Evolutionary conservation across 2,329 filamentous ascomycete species (phyloP), one percentile per base, ranked within the genome.

Genomic region (Phialophora tarda): DNA sequence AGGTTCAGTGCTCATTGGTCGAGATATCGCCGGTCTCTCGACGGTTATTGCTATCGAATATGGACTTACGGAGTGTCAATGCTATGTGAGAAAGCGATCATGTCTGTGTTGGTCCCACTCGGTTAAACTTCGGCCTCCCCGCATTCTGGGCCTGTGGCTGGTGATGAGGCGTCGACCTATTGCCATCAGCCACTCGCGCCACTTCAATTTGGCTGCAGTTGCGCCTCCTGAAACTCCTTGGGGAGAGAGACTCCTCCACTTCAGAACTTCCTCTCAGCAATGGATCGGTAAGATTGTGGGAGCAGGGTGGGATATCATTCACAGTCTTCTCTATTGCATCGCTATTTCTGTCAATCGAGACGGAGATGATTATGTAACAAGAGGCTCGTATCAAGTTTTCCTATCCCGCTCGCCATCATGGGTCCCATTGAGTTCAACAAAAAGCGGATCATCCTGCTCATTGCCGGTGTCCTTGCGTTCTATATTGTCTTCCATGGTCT

Each of bases 341-440:
- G 53, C 28, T 32, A 28, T 4, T 21, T 7, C 28, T 28, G 24
- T 28, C 23, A 38, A 3, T 38, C 47, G 51, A 28, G 23, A 32
- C 21, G 38, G 47, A 6, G 17, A 61, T 61, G 28, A 38, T 10
- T 41, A 32, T 32, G 30, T 61, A 61, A 51, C 10, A 21, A 23
- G 10, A 53, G 12, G 12, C 21, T n/a, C 11, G 28, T 10, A 5
- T 38, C 24, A 23, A 8, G 23, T 41, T 17, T 38, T 44, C n/a
- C 30, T 10, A 34, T 34, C 3, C 21, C 6, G n/a, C 41, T 7
- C 34, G 14, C 17, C 65, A 66, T 21, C 6, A 73, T 73, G 71
- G 71, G 65, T 41, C 70, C 65, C 23, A 72, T 73, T 55, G 71
- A 73, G 57, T 60, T 73, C 48, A 71, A 72, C 63, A 73, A 71